Evolutionary conservation across 164 flowering plant genomes (phyloP), one percentile per base, ranked within the genome.

Genomic region (Piper longum): DNA sequence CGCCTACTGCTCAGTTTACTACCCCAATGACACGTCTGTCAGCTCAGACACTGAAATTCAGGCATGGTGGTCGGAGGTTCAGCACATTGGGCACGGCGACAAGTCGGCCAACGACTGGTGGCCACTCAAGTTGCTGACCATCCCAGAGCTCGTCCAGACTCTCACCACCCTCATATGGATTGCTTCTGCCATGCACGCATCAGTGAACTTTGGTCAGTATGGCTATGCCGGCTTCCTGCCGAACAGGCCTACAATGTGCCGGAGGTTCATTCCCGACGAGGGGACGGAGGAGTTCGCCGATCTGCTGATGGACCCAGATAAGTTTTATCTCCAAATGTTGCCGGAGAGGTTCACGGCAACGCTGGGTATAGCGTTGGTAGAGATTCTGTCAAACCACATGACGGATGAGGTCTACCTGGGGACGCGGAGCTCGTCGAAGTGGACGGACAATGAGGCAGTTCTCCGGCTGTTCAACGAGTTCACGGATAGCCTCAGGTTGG

Each of bases 161-260:
- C 66, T 81, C 43, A 85, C 86, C 2, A 87, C 71, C n/a, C 75
- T 87, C 40, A 83, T 85, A 69, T 85, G 93, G 93, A 72, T 73
- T 4, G 71, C 93, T 0, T 83, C 89, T 36, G 89, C 83, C 5
- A 76, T 77, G 17, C 89, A 86, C 61, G 89, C 93, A 62, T 75
- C 87, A 0, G 69, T 83, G 8, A 81, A 85, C 69, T 84, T 76
- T 51, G 92, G 87, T 17, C 89, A 84, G 71, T 83, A 79, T 56
- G 78, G 70, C 26, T 84, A 84, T 52, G 81, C 74, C 0, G 88
- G 86, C 0, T 84, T 73, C 78, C 75, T 75, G 19, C 85, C 78
- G 0, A 82, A 78, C 67, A 79, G 89, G 12, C 89, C 93, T 4
- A 55, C 78, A 0, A 39, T 65, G 14, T 80, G 88, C 57, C 69